Conservation (phyloP, 768 basidiomycete species). For the Lactarius quietus region DNA sequence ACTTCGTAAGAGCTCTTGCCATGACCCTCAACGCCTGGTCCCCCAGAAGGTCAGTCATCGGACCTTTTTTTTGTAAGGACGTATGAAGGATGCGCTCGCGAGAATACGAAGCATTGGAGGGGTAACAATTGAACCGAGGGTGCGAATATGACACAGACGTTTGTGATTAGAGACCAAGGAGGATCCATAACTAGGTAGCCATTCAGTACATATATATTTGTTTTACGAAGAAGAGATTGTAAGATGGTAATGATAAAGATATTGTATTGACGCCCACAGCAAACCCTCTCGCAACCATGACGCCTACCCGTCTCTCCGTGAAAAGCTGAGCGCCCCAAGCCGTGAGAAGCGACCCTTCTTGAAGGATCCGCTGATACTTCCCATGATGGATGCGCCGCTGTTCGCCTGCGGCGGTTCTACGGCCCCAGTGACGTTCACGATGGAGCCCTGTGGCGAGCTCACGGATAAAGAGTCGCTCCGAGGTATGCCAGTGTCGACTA, state of each 20-base stretch:
- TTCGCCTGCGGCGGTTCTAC: conserved; percentile 34
- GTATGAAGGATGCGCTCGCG: too few relatives aligned
- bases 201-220: conserved; percentile 14
- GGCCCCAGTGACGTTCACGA: conserved; percentile 65
- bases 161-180: too few relatives aligned
- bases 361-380: conserved; percentile 59
- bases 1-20: too few relatives aligned
- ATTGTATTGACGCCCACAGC: background rate
- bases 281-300: background rate
- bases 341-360: conserved; percentile 73
- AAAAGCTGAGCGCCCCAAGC: conserved; percentile 71
- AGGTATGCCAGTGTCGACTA: conserved; percentile 16
- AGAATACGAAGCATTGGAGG: too few relatives aligned
- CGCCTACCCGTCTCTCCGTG: conserved; percentile 40
- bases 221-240: background rate
- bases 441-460: conserved; percentile 70
- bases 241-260: conserved; percentile 4
- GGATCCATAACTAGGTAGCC: background rate
- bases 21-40: too few relatives aligned
- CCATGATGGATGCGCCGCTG: conserved; percentile 56
- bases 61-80: too few relatives aligned
- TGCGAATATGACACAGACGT: too few relatives aligned
- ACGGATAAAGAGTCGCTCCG: conserved; percentile 58
- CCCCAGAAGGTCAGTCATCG: too few relatives aligned
- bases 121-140: too few relatives aligned